Evolutionary conservation across 805 yeast genomes (phyloP).

Genomic region (Wickerhamiella galacta): DNA sequence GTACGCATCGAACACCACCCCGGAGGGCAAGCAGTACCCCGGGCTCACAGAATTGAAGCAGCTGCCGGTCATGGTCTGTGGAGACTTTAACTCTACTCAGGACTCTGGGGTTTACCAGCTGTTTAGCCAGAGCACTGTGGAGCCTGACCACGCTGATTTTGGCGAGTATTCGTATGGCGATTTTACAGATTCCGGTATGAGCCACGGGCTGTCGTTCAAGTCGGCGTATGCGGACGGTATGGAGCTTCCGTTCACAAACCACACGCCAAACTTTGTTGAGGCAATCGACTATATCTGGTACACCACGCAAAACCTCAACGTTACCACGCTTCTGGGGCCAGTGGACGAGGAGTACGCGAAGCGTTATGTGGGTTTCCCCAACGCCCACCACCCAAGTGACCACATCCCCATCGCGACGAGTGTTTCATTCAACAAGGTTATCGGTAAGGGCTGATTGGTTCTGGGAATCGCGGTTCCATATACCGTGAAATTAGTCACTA

Average conservation of each 20-base stretch:
- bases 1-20: constrained; percentile 17
- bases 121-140: constrained; percentile 65
- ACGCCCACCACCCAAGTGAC: constrained; percentile 85
- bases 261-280: constrained; percentile 83
- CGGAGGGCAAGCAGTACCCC: constrained; percentile 22
- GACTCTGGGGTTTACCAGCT: constrained; percentile 88
- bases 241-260: constrained; percentile 87
- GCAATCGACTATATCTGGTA: constrained; percentile 95
- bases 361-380: constrained; percentile 81
- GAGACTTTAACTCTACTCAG: constrained; percentile 82
- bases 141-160: constrained; percentile 55
- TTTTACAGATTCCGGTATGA: constrained; percentile 77
- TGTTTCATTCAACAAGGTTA: neutral
- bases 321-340: constrained; percentile 72
- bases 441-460: too few relatives aligned
- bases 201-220: constrained; percentile 62
- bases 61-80: constrained; percentile 72
- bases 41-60: constrained; percentile 31
- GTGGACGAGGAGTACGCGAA: constrained; percentile 63
- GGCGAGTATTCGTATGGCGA: constrained; percentile 80
- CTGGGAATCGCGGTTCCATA: too few relatives aligned
- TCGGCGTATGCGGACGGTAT: constrained; percentile 74
- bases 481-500: too few relatives aligned
- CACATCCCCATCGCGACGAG: constrained; percentile 69
- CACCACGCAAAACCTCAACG: constrained; percentile 62